These are phyloP conservation scores for Coccomyxa subellipsoidea DNA, from an alignment of 163 green algal genomes.

Conservation along the genomic window DNA sequence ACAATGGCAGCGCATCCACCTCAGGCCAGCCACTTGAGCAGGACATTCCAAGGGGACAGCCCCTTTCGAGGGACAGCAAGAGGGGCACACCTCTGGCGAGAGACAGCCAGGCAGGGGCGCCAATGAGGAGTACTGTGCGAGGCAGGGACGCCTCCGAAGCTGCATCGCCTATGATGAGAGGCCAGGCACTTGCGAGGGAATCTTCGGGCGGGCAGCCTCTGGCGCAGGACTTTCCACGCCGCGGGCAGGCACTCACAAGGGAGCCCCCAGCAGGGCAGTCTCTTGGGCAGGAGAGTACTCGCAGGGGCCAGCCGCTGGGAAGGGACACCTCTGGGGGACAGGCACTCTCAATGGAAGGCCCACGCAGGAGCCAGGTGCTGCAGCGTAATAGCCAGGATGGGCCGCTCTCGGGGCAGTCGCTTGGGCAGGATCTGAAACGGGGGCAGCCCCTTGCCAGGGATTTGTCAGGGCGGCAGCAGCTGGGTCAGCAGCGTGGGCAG, in stretches of 20 bases:
- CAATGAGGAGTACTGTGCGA: background rate
- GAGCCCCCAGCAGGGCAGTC: background rate
- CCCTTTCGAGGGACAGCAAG: background rate
- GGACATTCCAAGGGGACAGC: background rate
- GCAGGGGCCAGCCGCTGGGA: background rate
- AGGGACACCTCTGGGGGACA: background rate
- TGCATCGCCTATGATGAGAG: background rate
- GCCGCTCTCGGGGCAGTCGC: background rate
- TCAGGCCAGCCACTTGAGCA: background rate
- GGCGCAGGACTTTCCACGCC: background rate
- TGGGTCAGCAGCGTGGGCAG: background rate
- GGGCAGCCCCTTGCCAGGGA: background rate
- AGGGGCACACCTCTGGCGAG: background rate
- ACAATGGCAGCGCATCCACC: background rate
- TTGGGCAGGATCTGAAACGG: background rate
- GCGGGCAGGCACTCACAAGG: background rate
- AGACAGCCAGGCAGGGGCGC: background rate
- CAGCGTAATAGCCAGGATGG: background rate
- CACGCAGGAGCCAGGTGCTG: background rate
- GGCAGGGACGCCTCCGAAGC: background rate
- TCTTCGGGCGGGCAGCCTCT: background rate
- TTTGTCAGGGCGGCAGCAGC: constrained; percentile 4
- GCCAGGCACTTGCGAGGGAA: background rate
- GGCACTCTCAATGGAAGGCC: background rate
- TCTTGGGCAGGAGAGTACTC: background rate